Evolutionary conservation across 495 filamentous ascomycete species (phyloP), one percentile per base, ranked within the genome.

Genomic region (Hypoxylon subgilvum): DNA sequence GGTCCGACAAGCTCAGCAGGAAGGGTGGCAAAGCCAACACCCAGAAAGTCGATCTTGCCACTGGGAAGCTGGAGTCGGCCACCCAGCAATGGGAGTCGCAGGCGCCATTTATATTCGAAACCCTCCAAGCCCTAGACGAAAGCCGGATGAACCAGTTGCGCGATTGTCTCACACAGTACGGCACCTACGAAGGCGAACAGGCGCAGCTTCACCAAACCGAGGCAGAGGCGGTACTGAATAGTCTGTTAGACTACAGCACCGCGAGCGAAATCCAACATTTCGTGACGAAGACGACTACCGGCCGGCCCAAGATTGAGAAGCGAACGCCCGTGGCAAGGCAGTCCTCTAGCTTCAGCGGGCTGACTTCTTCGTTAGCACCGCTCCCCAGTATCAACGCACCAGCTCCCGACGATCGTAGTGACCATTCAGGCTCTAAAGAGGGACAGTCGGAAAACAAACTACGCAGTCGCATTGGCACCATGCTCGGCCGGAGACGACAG

Each of bases 41-140:
- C n/a, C 85, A 86, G 30, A 96, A 90, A 72, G 83, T 96, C 31
- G 88, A 93, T 6, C 80, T 79, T 44, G 94, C 93, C 3, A 76
- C 85, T 0, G 75, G 85, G 9, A 85, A 88, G 36, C 81, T 94
- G 10, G 89, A 96, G 43, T 86, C 83, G 61, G 88, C 92, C 3
- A 84, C 75, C 41, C 82, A 86, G 56, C 88, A 96, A 70, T 99
- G 95, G 95, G 88, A 96, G 27, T 95, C 94, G 6, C 90, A 96
- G 69, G 90, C 95, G 27, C 95, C 95, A 5, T 97, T 89, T 72
- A 87, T 97, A 49, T 97, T 95, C 68, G 95, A 97, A 72, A 90
- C 88, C 53, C 84, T 99, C 13, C 95, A 99, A 71, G 86, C 91
- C 5, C 76, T 92, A 13, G 95, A 99, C 55, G 95, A 99, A 74